These are phyloP conservation scores for Claviceps purpurea DNA, from an alignment of 2,329 filamentous ascomycete species.

Conservation along the genomic window DNA sequence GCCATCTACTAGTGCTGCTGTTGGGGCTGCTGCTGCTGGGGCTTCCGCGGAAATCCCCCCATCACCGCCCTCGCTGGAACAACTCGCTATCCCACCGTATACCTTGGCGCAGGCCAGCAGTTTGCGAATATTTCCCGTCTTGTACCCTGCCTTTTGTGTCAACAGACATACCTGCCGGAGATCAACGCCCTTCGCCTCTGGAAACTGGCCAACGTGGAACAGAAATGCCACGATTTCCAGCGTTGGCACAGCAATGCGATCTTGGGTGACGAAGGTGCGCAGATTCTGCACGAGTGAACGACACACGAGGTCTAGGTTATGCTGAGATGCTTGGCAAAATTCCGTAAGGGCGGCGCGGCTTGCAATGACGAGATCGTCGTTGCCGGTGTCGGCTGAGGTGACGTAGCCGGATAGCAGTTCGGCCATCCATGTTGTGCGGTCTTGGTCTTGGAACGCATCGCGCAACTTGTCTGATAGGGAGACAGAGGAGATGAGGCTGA, in stretches of 20 bases:
- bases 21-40: background rate
- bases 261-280: constrained; percentile 39
- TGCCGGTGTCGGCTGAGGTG: constrained; percentile 64
- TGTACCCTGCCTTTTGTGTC: constrained; percentile 69
- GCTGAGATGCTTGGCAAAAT: constrained; percentile 31
- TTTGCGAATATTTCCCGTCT: constrained; percentile 69
- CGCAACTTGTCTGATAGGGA: constrained; percentile 24
- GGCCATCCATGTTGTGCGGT: constrained; percentile 27
- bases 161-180: constrained; percentile 50
- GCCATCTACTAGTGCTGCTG: background rate
- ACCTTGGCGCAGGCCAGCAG: constrained; percentile 68
- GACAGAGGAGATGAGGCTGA: constrained; percentile 29
- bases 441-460: constrained; percentile 15
- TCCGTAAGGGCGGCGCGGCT: constrained; percentile 51
- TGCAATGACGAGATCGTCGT: constrained; percentile 59
- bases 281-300: constrained; percentile 41
- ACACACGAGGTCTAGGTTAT: constrained; percentile 31
- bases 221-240: constrained; percentile 69
- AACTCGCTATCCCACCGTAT: constrained; percentile 54
- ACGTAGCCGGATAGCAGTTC: constrained; percentile 53
- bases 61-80: constrained; percentile 22
- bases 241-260: constrained; percentile 60
- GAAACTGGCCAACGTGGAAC: constrained; percentile 46
- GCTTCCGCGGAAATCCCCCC: background rate
- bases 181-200: constrained; percentile 24